A percentile compares a stretch with the other conserved stretches of the same genome.
Conservation (phyloP, 2,329 filamentous ascomycete genomes). For the Ophiostoma pallidulum region DNA sequence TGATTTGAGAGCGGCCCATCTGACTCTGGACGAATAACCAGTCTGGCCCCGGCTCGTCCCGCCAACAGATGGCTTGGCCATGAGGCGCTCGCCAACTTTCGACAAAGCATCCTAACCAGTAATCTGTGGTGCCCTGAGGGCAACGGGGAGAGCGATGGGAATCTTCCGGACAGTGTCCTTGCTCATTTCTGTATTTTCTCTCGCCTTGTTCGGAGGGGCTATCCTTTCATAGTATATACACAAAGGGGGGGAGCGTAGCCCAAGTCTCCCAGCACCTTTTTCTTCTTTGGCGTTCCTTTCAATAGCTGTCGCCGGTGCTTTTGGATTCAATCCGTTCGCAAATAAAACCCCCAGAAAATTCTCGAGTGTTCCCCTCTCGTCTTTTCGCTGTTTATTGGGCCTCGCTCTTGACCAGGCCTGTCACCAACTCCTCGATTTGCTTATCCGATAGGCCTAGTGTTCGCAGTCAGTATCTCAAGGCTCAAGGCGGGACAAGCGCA, state of each 20-base stretch:
- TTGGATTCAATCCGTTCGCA: not conserved
- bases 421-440: constrained; percentile 51
- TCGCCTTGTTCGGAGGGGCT: not conserved
- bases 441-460: constrained; percentile 42
- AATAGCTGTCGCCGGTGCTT: not conserved
- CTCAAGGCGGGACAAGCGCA: not conserved
- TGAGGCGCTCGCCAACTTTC: too few relatives aligned
- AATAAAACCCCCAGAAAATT: not conserved
- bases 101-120: too few relatives aligned
- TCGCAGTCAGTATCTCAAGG: not conserved
- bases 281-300: not conserved
- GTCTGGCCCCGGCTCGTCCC: too few relatives aligned
- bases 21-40: too few relatives aligned
- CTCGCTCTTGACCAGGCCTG: constrained; percentile 41
- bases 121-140: too few relatives aligned
- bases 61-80: too few relatives aligned
- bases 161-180: too few relatives aligned
- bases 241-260: not conserved
- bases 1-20: too few relatives aligned
- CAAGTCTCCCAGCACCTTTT: not conserved
- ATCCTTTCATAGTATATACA: constrained; percentile 5
- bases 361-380: not conserved
- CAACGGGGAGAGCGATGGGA: too few relatives aligned
- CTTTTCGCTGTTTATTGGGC: constrained; percentile 12
- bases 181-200: too few relatives aligned